Conservation (phyloP, 2,329 filamentous ascomycete genomes). For the Colletotrichum aenigma region DNA sequence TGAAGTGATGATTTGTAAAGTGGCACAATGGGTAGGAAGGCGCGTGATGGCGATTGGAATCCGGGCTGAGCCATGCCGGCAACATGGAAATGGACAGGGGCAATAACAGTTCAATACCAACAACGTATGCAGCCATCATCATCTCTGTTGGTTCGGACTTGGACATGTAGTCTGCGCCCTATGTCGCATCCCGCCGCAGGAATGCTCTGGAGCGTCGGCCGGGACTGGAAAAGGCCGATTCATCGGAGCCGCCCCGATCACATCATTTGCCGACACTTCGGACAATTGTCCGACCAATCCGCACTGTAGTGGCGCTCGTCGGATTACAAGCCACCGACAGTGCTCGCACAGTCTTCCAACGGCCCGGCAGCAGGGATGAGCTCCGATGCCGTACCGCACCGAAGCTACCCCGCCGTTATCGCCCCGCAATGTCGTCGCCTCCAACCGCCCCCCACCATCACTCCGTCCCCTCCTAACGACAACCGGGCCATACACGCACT, state of each 20-base stretch:
- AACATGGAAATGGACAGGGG: neutral
- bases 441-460: neutral
- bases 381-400: neutral
- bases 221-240: neutral
- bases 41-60: neutral
- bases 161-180: neutral
- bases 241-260: neutral
- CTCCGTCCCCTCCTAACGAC: neutral
- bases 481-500: neutral
- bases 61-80: neutral
- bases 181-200: neutral
- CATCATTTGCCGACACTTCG: conserved; percentile 8
- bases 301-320: neutral
- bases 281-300: neutral
- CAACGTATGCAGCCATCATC: neutral
- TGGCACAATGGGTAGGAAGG: neutral
- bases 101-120: neutral
- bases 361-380: conserved; percentile 4
- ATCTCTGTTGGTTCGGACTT: neutral
- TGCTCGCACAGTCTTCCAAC: neutral
- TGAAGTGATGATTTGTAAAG: neutral
- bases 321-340: neutral
- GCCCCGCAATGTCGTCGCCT: neutral
- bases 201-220: neutral
- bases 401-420: conserved; percentile 18